Evolutionary conservation across 1,139 yeast genomes (phyloP).

Genomic region (Yamadazyma mexicana): DNA sequence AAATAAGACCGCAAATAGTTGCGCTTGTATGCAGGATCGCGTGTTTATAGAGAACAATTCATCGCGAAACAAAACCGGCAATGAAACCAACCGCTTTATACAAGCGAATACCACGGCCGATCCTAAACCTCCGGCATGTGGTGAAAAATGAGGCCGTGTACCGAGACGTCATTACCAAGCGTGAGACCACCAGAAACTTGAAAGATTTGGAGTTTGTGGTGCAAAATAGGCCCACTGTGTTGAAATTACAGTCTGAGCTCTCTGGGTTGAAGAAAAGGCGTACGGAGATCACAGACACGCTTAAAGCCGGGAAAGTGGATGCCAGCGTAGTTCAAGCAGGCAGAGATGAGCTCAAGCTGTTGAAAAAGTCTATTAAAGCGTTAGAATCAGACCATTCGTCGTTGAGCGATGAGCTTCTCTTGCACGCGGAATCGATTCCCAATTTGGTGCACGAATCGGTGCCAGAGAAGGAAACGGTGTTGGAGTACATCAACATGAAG

Average conservation of each 20-base stretch:
- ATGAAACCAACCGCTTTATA: constrained; percentile 1
- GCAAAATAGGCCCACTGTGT: constrained; percentile 24
- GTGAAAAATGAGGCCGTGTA: constrained; percentile 37
- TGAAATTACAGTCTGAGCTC: constrained; percentile 22
- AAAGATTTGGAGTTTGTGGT: constrained; percentile 34
- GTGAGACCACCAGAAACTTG: constrained; percentile 35
- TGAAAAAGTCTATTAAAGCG: constrained; percentile 35
- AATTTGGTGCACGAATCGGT: constrained; percentile 60
- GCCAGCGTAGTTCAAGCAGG: constrained; percentile 9
- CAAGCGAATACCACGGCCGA: constrained; percentile 18
- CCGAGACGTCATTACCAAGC: constrained; percentile 44
- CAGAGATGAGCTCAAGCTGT: constrained; percentile 28
- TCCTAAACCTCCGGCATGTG: constrained; percentile 46
- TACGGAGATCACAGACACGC: constrained; percentile 24
- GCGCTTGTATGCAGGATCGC: no score
- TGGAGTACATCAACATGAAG: constrained; percentile 49
- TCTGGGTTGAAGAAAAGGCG: constrained; percentile 32
- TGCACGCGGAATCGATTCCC: constrained; percentile 60
- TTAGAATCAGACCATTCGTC: constrained; percentile 31
- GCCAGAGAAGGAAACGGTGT: constrained; percentile 38
- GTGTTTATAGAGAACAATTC: no score
- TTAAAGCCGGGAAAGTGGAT: constrained; percentile 17
- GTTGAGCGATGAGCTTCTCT: constrained; percentile 30
- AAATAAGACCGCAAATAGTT: no score
- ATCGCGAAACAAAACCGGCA: neutral